Conservation (phyloP, 495 filamentous ascomycete genomes). For the Cryomyces antarcticus region DNA sequence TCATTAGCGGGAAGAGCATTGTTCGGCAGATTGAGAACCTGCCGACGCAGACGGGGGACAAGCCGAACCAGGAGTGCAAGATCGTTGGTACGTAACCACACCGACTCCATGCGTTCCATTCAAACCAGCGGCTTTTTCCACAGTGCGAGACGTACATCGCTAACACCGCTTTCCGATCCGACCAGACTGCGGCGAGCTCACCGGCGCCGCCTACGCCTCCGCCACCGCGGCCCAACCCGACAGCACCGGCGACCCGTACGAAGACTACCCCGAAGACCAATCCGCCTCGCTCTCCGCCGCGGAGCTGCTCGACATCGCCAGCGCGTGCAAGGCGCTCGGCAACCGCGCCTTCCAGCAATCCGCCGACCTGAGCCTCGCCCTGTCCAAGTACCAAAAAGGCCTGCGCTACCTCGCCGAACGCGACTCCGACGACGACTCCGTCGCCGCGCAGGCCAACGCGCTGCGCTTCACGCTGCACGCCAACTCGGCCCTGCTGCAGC, state of each 20-base stretch:
- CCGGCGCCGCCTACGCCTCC: conserved; percentile 40
- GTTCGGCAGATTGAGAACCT: conserved; percentile 82
- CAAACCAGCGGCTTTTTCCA: too few relatives aligned
- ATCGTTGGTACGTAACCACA: conserved; percentile 30
- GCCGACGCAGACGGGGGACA: conserved; percentile 53
- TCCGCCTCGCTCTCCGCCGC: conserved; percentile 27
- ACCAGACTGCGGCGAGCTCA: conserved; percentile 72
- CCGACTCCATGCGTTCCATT: too few relatives aligned
- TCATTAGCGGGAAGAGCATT: conserved; percentile 77
- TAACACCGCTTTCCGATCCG: too few relatives aligned
- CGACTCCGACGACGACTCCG: conserved; percentile 42
- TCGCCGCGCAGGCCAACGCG: conserved; percentile 48
- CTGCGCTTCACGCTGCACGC: conserved; percentile 60
- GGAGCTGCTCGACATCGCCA: conserved; percentile 56
- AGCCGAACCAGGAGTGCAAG: conserved; percentile 49
- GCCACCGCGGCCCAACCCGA: conserved; percentile 47
- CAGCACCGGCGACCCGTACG: conserved; percentile 73
- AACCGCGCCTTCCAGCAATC: conserved; percentile 84
- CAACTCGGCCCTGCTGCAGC: conserved; percentile 59
- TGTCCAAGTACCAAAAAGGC: conserved; percentile 97
- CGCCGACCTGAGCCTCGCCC: conserved; percentile 42
- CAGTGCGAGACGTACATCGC: background rate
- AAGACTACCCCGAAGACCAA: conserved; percentile 89
- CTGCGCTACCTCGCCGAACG: conserved; percentile 86
- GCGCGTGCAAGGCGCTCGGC: conserved; percentile 78